Evolutionary conservation across 1,284 basidiomycete species (phyloP).

Genomic region (Ustilago trichophora): DNA sequence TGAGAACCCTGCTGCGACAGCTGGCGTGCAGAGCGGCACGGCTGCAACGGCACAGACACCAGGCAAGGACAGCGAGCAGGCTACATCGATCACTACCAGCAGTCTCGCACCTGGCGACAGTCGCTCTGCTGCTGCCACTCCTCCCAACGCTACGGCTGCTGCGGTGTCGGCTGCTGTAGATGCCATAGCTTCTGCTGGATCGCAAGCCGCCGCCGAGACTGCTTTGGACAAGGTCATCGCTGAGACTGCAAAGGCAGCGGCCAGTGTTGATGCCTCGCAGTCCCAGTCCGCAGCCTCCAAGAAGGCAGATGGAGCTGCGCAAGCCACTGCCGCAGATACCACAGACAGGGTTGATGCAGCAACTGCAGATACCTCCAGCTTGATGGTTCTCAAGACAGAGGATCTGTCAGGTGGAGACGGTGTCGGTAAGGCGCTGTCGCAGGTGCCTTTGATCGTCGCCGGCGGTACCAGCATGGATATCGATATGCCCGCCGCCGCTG

Average conservation of each 20-base stretch:
- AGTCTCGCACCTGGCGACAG: constrained; percentile 44
- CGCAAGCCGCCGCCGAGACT: too few species aligned
- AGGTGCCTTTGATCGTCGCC: constrained; percentile 22
- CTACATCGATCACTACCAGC: constrained; percentile 35
- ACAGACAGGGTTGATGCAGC: neutral
- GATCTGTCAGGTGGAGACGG: neutral
- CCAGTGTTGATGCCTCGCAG: constrained; percentile 1
- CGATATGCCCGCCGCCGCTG: constrained; percentile 18
- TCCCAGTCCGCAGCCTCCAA: neutral
- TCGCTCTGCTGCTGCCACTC: constrained; percentile 32
- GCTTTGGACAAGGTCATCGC: too few species aligned
- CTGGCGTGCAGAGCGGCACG: neutral
- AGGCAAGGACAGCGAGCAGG: constrained; percentile 42
- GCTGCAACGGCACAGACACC: constrained; percentile 21
- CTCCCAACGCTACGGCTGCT: constrained; percentile 2
- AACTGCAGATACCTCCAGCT: neutral
- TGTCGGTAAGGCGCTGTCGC: constrained; percentile 2
- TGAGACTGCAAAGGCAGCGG: neutral
- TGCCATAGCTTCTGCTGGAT: neutral
- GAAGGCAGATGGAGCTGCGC: neutral
- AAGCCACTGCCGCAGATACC: neutral
- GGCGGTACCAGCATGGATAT: constrained; percentile 19
- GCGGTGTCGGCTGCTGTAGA: neutral
- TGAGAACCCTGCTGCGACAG: constrained; percentile 5
- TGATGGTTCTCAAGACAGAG: constrained; percentile 13